These are phyloP conservation scores for Auriscalpium vulgare DNA, from an alignment of 768 basidiomycete genomes.

Conservation along the genomic window DNA sequence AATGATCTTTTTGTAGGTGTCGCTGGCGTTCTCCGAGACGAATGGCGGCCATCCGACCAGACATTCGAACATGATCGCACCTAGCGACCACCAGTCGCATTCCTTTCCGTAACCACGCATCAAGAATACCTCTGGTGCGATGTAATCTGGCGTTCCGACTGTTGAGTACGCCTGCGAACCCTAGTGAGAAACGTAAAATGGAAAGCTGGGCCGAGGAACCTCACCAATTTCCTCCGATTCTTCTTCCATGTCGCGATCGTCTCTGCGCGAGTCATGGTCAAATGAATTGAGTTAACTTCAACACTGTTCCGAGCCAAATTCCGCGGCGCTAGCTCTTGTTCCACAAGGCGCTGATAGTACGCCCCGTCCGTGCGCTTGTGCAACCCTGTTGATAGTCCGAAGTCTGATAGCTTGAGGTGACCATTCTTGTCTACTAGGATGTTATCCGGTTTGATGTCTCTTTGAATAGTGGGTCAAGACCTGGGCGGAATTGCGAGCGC, in stretches of 20 bases:
- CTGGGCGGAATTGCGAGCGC: background rate
- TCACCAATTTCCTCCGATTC: conserved; percentile 86
- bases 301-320: conserved; percentile 81
- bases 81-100: conserved; percentile 99
- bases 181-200: background rate
- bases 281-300: conserved; percentile 92
- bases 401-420: conserved; percentile 96
- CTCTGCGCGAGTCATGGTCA: conserved; percentile 91
- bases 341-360: conserved; percentile 87
- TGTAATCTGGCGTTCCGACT: conserved; percentile 94
- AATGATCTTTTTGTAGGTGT: conserved; percentile 97
- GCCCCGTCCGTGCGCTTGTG: conserved; percentile 95
- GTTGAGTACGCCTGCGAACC: conserved; percentile 83
- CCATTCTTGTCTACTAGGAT: conserved; percentile 97
- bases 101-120: conserved; percentile 96
- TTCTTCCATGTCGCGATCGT: conserved; percentile 98
- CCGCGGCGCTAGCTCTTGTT: conserved; percentile 38
- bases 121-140: conserved; percentile 94
- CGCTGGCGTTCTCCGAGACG: conserved; percentile 93
- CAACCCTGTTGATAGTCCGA: conserved; percentile 96
- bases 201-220: conserved; percentile 12
- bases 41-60: conserved; percentile 96
- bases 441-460: conserved; percentile 99
- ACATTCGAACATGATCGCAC: conserved; percentile 98
- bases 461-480: conserved; percentile 23